phyloP scores from a whole-genome alignment of 345 rosid species.

The Bruguiera parviflora region DNA sequence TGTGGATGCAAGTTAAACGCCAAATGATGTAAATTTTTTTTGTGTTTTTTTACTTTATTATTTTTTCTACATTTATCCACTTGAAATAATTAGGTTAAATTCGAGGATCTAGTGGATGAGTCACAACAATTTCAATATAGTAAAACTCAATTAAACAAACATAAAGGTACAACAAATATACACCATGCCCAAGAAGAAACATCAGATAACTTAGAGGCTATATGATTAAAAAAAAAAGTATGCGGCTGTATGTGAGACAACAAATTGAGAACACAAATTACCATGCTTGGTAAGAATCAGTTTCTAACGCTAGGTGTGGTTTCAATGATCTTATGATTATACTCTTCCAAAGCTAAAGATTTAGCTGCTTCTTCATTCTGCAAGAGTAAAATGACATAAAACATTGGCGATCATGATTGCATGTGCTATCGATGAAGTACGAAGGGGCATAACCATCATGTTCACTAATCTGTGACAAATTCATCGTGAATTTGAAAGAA shows the following conservation, averaged over 20 bases:
- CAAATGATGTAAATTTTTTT: too few relatives aligned
- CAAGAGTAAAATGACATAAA: background rate
- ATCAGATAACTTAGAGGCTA: too few relatives aligned
- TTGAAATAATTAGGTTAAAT: too few relatives aligned
- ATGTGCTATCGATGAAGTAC: background rate
- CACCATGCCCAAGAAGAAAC: too few relatives aligned
- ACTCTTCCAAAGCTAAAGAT: conserved; percentile 41
- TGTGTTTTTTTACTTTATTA: too few relatives aligned
- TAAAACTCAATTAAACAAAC: background rate
- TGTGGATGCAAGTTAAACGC: too few relatives aligned
- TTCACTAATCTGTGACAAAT: too few relatives aligned
- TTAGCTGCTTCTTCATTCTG: conserved; percentile 51
- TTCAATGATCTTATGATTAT: conserved; percentile 65
- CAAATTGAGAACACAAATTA: conserved; percentile 15
- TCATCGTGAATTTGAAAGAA: background rate
- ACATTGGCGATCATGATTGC: background rate
- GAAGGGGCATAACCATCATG: background rate
- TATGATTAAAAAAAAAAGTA: too few relatives aligned
- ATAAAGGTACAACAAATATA: background rate
- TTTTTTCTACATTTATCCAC: too few relatives aligned
- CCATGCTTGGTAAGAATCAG: conserved; percentile 82
- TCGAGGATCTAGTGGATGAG: too few relatives aligned
- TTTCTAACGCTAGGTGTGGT: conserved; percentile 74
- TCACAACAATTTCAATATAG: too few relatives aligned
- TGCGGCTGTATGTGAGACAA: too few relatives aligned